Evolutionary conservation across 768 basidiomycete genomes (phyloP).

Genomic region (Phlebiopsis flavidoalba): DNA sequence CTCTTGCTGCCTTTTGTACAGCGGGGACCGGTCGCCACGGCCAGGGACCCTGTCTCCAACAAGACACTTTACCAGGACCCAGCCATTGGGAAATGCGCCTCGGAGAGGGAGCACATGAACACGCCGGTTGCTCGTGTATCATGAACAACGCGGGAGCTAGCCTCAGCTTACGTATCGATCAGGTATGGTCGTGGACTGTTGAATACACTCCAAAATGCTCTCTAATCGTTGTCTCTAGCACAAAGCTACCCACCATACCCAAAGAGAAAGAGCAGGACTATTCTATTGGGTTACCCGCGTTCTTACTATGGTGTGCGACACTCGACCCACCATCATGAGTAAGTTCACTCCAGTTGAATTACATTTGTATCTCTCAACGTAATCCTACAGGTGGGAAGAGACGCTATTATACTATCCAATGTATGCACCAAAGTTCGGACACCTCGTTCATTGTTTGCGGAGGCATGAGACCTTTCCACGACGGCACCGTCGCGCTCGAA

Average conservation of each 20-base stretch:
- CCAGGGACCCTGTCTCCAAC: conserved; percentile 5
- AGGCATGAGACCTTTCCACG: conserved; percentile 4
- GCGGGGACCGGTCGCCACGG: background rate
- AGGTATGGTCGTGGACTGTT: background rate
- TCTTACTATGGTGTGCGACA: conserved; percentile 7
- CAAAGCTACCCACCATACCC: conserved; percentile 8
- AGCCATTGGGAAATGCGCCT: conserved; percentile 13
- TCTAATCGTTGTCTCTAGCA: background rate
- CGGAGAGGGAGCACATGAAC: conserved; percentile 9
- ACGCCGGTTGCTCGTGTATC: too few relatives aligned
- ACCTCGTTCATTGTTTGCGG: conserved; percentile 5
- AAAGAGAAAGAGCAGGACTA: conserved; percentile 6
- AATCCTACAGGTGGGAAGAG: conserved; percentile 8
- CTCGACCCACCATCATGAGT: conserved; percentile 11
- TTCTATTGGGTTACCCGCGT: conserved; percentile 10
- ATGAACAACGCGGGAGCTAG: conserved; percentile 11
- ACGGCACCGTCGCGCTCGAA: conserved; percentile 5
- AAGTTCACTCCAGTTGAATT: background rate
- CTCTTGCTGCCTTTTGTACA: conserved; percentile 4
- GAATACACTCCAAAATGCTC: background rate
- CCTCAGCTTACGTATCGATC: conserved; percentile 10
- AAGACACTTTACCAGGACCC: conserved; percentile 9
- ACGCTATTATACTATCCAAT: conserved; percentile 12
- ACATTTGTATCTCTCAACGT: background rate
- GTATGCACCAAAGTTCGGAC: conserved; percentile 11